Evolutionary conservation across 1,139 yeast species (phyloP).

Genomic region (Magnusiomyces fungicola): DNA sequence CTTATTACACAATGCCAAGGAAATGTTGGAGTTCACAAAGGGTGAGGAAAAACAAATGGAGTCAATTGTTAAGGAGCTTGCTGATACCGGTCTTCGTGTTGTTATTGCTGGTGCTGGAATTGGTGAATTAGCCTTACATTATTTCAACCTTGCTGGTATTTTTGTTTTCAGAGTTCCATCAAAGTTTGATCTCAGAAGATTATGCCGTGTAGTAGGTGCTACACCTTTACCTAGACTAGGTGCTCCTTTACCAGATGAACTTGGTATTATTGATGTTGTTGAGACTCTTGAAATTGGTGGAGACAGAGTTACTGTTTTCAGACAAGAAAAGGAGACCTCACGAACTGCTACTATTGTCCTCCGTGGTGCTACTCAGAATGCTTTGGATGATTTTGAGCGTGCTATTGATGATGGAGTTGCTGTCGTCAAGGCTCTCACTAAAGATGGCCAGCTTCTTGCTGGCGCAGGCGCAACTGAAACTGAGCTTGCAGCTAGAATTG

Average conservation of each 20-base stretch:
- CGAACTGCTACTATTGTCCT: conserved; percentile 87
- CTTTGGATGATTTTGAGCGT: conserved; percentile 89
- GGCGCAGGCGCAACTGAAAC: conserved; percentile 98
- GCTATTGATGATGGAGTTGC: conserved; percentile 96
- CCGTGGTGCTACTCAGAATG: conserved; percentile 96
- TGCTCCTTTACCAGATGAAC: conserved; percentile 92
- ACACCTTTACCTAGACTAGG: conserved; percentile 93
- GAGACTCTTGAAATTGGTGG: conserved; percentile 96
- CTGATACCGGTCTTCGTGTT: conserved; percentile 78
- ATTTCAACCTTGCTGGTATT: conserved; percentile 77
- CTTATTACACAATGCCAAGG: conserved; percentile 87
- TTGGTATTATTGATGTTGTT: conserved; percentile 80
- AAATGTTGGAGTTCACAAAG: conserved; percentile 90
- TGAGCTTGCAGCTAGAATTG: conserved; percentile 72
- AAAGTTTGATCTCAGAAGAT: conserved; percentile 87
- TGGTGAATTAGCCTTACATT: conserved; percentile 90
- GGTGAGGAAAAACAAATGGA: conserved; percentile 96
- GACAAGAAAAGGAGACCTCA: conserved; percentile 52
- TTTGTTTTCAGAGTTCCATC: conserved; percentile 85
- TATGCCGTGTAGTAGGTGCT: conserved; percentile 96
- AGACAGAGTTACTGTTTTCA: conserved; percentile 89
- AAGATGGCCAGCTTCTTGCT: conserved; percentile 72
- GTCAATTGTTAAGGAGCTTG: conserved; percentile 72
- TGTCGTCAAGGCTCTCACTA: conserved; percentile 81
- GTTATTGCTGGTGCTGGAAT: conserved; percentile 89